phyloP scores from a whole-genome alignment of 768 basidiomycete species.

The Hortiboletus campestris region DNA sequence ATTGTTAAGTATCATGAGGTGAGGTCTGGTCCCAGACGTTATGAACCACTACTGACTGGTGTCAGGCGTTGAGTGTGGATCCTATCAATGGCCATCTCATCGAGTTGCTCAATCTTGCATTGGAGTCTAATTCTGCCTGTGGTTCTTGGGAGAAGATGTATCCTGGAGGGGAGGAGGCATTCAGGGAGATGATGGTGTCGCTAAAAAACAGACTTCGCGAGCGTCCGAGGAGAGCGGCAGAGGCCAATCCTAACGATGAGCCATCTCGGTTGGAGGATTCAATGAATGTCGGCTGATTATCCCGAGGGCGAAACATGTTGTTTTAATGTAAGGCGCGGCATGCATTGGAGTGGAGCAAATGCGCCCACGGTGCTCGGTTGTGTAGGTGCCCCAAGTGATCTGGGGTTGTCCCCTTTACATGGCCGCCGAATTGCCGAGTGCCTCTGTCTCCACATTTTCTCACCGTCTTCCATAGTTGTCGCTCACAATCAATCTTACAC shows the following conservation, averaged over 20 bases:
- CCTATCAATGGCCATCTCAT: constrained; percentile 80
- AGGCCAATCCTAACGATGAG: constrained; percentile 15
- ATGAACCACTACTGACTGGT: background rate
- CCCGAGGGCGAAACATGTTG: constrained; percentile 17
- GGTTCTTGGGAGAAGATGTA: constrained; percentile 33
- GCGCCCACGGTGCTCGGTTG: constrained; percentile 23
- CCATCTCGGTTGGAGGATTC: constrained; percentile 24
- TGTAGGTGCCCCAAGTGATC: constrained; percentile 20
- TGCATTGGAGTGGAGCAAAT: constrained; percentile 23
- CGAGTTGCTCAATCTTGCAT: constrained; percentile 77
- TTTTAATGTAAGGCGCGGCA: constrained; percentile 22
- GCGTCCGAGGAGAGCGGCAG: constrained; percentile 20
- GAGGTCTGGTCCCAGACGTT: constrained; percentile 18
- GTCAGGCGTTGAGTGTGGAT: constrained; percentile 73
- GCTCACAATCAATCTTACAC: constrained; percentile 32
- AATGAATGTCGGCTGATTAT: constrained; percentile 32
- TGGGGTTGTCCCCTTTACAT: constrained; percentile 27
- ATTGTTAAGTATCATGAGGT: constrained; percentile 95
- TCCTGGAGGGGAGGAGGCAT: constrained; percentile 35
- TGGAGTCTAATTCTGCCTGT: constrained; percentile 49
- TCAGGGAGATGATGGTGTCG: constrained; percentile 33
- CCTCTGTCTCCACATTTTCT: constrained; percentile 35
- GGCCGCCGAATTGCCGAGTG: constrained; percentile 34
- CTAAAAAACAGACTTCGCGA: constrained; percentile 30
- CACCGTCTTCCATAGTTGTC: constrained; percentile 29